phyloP scores from a whole-genome alignment of 2,329 filamentous ascomycete species.

The Alternaria sp. region DNA sequence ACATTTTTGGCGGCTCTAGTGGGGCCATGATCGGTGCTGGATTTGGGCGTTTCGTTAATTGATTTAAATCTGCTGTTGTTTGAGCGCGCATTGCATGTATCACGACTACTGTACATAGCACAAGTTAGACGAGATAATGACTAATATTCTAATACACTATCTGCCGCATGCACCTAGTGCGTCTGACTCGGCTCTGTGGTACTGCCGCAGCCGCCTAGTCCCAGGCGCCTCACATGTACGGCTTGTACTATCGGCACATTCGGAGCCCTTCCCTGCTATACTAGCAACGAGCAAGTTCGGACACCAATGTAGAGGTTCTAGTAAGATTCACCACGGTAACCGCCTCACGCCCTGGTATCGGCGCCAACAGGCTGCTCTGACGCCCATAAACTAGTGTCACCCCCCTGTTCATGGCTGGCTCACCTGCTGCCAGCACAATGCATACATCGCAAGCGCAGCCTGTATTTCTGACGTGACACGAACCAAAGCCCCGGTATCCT shows the following conservation, averaged over 20 bases:
- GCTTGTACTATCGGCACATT: neutral
- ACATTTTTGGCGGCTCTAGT: conserved; percentile 31
- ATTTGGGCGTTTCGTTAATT: neutral
- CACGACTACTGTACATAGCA: neutral
- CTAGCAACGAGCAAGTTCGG: neutral
- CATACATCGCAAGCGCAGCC: conserved; percentile 8
- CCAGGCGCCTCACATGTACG: conserved; percentile 11
- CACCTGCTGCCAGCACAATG: conserved; percentile 5
- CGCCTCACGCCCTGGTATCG: conserved; percentile 2
- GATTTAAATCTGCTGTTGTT: conserved; percentile 3
- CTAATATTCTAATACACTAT: neutral
- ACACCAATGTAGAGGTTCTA: neutral
- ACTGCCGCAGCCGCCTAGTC: neutral
- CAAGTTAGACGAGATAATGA: neutral
- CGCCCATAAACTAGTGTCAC: neutral
- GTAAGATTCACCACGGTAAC: conserved; percentile 11
- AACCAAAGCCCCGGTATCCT: conserved; percentile 3
- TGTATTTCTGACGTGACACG: conserved; percentile 11
- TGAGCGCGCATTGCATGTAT: neutral
- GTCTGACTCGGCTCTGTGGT: neutral
- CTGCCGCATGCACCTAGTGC: neutral
- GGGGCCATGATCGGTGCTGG: neutral
- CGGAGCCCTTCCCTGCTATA: neutral
- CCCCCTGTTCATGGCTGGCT: conserved; percentile 12
- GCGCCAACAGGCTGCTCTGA: neutral